Conservation (phyloP, 1,284 basidiomycete species). For the Cryptococcus sp. region DNA sequence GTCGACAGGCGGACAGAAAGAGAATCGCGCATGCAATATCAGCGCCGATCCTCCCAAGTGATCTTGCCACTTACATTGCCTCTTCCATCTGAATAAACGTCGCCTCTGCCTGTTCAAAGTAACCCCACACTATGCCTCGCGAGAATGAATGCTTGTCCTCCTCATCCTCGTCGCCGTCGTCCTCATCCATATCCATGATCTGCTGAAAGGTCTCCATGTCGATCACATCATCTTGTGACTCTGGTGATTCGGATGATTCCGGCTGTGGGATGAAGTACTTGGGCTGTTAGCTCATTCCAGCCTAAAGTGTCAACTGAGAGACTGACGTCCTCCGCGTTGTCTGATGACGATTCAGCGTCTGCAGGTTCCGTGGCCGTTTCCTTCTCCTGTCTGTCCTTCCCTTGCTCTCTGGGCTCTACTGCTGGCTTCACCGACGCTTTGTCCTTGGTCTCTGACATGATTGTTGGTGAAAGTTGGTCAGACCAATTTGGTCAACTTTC, state of each 20-base stretch:
- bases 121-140: slow-evolving; percentile 72
- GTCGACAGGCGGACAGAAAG: not conserved
- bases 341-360: not conserved
- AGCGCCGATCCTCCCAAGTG: no score
- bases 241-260: slow-evolving; percentile 1
- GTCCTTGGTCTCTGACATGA: slow-evolving; percentile 9
- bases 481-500: no score
- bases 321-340: no score
- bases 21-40: not conserved
- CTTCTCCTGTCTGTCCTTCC: not conserved
- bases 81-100: slow-evolving; percentile 79
- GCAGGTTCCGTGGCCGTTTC: not conserved
- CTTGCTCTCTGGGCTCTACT: not conserved
- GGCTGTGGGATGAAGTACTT: no score
- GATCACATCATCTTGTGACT: slow-evolving; percentile 55
- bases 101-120: slow-evolving; percentile 71
- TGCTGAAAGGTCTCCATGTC: slow-evolving; percentile 79
- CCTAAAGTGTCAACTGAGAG: no score
- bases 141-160: slow-evolving; percentile 67
- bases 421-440: not conserved
- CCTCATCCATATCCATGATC: slow-evolving; percentile 82
- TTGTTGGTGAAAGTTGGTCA: not conserved
- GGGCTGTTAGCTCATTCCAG: no score
- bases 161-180: slow-evolving; percentile 62
- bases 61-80: slow-evolving; percentile 65